Conservation (phyloP, 257 asterid genomes). For the Scutellaria baicalensis region DNA sequence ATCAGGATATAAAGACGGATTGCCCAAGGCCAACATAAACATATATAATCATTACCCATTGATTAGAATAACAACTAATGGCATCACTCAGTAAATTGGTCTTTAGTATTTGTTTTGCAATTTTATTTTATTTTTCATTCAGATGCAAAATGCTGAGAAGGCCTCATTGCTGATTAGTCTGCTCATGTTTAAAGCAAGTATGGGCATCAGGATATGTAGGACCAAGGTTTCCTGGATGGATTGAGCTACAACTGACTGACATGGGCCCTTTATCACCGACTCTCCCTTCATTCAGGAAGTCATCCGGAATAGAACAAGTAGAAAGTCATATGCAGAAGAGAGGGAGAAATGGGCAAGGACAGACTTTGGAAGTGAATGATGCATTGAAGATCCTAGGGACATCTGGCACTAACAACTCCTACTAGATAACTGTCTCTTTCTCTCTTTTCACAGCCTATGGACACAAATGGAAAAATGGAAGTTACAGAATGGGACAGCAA, state of each 20-base stretch:
- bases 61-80: neutral
- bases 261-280: too few species aligned
- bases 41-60: neutral
- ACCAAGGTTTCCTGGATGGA: too few species aligned
- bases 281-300: too few species aligned
- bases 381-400: neutral
- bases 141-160: too few species aligned
- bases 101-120: too few species aligned
- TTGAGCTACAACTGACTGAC: too few species aligned
- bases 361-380: neutral
- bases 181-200: too few species aligned
- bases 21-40: constrained; percentile 5
- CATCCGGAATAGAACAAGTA: neutral
- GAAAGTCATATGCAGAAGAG: neutral
- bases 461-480: neutral
- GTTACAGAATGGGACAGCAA: too few species aligned
- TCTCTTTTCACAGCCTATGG: neutral
- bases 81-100: neutral
- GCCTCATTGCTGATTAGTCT: too few species aligned
- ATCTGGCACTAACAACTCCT: neutral
- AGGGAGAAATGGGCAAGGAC: neutral
- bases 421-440: neutral
- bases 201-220: too few species aligned
- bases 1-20: constrained; percentile 20
- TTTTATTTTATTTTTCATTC: too few species aligned